Conservation (phyloP, 371 early-diverging fungal species). For the Entomophthora muscae region DNA sequence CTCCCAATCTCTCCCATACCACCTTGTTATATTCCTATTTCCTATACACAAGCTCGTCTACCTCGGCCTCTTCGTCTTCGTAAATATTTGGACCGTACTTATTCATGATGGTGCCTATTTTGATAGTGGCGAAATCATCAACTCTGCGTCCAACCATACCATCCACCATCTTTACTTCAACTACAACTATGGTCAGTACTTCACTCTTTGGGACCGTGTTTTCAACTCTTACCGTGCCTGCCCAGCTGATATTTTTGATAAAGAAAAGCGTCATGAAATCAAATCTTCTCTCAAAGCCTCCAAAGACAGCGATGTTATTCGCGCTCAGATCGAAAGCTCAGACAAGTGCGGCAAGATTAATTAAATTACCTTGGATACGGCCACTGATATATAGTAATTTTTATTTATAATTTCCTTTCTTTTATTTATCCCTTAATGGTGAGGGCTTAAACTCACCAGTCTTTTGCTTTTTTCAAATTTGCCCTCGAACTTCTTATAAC, state of each 20-base stretch:
- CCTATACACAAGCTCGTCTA: conserved; percentile 84
- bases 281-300: conserved; percentile 48
- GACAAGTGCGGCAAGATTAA: neutral
- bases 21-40: conserved; percentile 65
- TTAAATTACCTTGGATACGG: too few species aligned
- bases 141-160: conserved; percentile 87
- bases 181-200: conserved; percentile 96
- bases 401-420: too few species aligned
- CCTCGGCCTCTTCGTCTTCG: conserved; percentile 65
- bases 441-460: too few species aligned
- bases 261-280: conserved; percentile 32
- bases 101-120: conserved; percentile 72
- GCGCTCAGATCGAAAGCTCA: neutral
- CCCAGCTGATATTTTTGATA: conserved; percentile 43
- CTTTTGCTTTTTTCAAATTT: too few species aligned
- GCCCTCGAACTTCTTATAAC: too few species aligned
- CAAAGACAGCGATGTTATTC: conserved; percentile 27
- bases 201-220: conserved; percentile 67
- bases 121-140: conserved; percentile 18
- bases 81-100: conserved; percentile 88
- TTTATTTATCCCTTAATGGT: too few species aligned
- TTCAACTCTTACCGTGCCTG: conserved; percentile 57
- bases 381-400: too few species aligned
- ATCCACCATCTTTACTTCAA: conserved; percentile 94
- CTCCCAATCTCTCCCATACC: conserved; percentile 86